phyloP scores from a whole-genome alignment of 164 flowering plant genomes.

The Paratinospora sagittata region DNA sequence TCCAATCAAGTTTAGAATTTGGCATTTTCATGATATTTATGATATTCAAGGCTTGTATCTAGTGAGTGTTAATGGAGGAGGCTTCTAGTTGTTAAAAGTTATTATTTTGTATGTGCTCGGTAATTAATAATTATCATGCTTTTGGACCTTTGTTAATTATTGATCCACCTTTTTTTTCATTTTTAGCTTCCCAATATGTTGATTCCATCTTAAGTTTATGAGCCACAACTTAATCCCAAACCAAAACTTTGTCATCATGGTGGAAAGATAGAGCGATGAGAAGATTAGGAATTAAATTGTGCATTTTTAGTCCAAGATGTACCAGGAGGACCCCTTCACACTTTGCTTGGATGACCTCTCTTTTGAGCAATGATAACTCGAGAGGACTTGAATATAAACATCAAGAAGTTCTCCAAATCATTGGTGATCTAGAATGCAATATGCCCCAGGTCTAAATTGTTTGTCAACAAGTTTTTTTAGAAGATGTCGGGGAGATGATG shows the following conservation, averaged over 20 bases:
- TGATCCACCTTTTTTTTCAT: background rate
- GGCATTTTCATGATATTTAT: too few relatives aligned
- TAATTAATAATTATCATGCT: background rate
- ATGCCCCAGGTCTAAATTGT: background rate
- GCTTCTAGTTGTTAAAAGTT: too few relatives aligned
- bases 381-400: background rate
- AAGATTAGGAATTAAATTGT: too few relatives aligned
- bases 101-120: background rate
- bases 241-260: background rate
- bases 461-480: background rate
- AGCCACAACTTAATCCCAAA: background rate
- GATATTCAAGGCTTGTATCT: too few relatives aligned
- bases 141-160: background rate
- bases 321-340: too few relatives aligned
- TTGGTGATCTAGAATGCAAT: background rate
- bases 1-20: too few relatives aligned
- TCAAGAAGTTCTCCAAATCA: background rate
- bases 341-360: background rate
- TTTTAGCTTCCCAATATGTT: background rate
- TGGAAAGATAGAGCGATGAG: too few relatives aligned
- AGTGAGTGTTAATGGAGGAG: too few relatives aligned
- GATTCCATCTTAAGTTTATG: background rate
- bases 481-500: background rate
- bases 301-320: too few relatives aligned
- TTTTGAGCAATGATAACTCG: background rate